Evolutionary conservation across 305 asterid genomes (phyloP), one percentile per base, ranked within the genome.

Genomic region (Striga hermonthica): DNA sequence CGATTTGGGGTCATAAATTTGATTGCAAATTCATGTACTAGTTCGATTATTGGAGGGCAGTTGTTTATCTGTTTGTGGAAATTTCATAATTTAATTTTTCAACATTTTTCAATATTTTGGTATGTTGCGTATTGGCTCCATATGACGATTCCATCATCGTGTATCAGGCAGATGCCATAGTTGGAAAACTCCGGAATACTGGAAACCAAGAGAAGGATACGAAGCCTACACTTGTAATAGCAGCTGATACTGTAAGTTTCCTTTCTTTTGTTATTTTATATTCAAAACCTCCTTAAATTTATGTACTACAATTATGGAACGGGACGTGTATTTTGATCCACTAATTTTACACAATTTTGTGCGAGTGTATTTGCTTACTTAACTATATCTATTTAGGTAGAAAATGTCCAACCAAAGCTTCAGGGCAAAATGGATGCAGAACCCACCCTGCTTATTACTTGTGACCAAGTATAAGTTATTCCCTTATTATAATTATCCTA

Each of bases 201-300:
- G 76, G 66, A 53, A 75, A 69, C 74, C 80, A 70, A 67, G 91
- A 82, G 72, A 79, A 76, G 76, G 85, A 79, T 76, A 75, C 50
- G 74, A 75, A 72, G 68, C 76, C 91, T 59, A 81, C 85, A 39
- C 58, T 89, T 66, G 79, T 91, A 40, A 66, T 86, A 68, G 81
- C 95, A 66, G 88, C 95, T 37, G 96, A 91, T 71, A 91, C 98
- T 71, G 98, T 91, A 86, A 76, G 95, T 76, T 14, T 48, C 14
- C 14, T 13, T 48, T 22, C 31, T 22, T 22, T 66, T 41, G 31
- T 22, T 22, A 22, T 22, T 22, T 22, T 22, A 22, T 11, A 77
- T 73, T 45, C 49, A 69, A 70, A 69, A 45, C 58, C 66, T 38
- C 41, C 47, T 62, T 45, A 11, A 54, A 22, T 56, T 45, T 53